These are phyloP conservation scores for Sporothrix protearum DNA, from an alignment of 2,329 filamentous ascomycete genomes.

Conservation along the genomic window DNA sequence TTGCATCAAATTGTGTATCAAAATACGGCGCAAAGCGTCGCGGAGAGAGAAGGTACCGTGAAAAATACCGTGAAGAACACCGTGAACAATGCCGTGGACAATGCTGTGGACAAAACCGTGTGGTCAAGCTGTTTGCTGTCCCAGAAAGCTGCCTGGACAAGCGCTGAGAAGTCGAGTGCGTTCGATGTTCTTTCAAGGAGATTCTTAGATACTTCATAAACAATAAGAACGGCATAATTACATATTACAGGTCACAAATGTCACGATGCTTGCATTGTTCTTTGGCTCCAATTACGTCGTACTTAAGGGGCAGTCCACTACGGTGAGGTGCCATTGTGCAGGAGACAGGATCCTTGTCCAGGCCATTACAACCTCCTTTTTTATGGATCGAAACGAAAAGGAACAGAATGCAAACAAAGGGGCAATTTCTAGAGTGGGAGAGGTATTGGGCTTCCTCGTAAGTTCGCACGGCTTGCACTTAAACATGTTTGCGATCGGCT, in stretches of 20 bases:
- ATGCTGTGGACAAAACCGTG: too few relatives aligned
- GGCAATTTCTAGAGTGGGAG: not conserved
- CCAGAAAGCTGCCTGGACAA: not conserved
- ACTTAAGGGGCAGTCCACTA: not conserved
- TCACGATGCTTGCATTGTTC: not conserved
- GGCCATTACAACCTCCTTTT: not conserved
- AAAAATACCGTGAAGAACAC: too few relatives aligned
- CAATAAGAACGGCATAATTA: not conserved
- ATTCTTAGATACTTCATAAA: not conserved
- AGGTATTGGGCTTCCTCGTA: not conserved
- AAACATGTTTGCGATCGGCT: not conserved
- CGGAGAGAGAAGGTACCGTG: not conserved
- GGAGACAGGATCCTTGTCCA: not conserved
- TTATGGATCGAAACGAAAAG: not conserved
- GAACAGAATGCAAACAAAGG: not conserved
- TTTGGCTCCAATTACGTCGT: too few relatives aligned
- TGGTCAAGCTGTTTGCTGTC: not conserved
- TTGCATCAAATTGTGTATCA: conserved; percentile 11
- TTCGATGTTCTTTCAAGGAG: not conserved
- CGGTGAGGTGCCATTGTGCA: not conserved
- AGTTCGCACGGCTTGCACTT: not conserved
- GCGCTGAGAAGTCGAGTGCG: not conserved
- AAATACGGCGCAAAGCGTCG: not conserved
- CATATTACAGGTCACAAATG: not conserved
- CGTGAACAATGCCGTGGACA: too few relatives aligned